phyloP scores from a whole-genome alignment of 2,329 filamentous ascomycete genomes.

The Nothopassalora personata region DNA sequence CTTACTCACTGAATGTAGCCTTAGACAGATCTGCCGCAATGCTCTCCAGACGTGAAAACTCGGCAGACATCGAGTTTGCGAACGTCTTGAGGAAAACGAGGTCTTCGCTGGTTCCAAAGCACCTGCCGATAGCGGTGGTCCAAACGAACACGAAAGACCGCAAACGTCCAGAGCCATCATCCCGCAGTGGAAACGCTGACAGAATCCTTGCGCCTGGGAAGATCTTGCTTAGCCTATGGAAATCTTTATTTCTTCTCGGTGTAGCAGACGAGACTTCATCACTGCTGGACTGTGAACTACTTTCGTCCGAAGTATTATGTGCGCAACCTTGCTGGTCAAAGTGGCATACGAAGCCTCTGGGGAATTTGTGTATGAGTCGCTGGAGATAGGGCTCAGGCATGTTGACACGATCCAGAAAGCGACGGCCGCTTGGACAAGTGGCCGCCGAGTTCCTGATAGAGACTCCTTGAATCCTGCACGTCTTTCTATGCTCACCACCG shows the following conservation, averaged over 20 bases:
- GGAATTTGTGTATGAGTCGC: constrained; percentile 3
- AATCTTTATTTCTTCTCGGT: neutral
- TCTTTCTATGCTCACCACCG: neutral
- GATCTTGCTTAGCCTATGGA: neutral
- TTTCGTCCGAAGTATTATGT: constrained; percentile 12
- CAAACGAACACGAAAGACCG: neutral
- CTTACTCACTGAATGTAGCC: constrained; percentile 37
- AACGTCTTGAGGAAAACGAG: constrained; percentile 37
- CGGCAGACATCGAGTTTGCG: constrained; percentile 35
- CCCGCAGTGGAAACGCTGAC: neutral
- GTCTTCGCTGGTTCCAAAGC: constrained; percentile 24
- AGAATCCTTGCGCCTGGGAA: neutral
- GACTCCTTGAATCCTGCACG: neutral
- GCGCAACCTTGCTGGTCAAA: constrained; percentile 2
- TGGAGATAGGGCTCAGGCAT: constrained; percentile 1
- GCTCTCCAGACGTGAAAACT: constrained; percentile 36
- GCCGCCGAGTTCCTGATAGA: neutral
- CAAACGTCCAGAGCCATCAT: neutral
- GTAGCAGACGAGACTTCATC: neutral
- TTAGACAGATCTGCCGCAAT: constrained; percentile 44
- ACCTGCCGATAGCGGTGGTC: neutral
- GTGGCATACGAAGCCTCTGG: constrained; percentile 3
- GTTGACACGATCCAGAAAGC: neutral
- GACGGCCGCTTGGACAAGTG: neutral
- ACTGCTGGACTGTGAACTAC: neutral